These are phyloP conservation scores for Phytopythium sindhum DNA, from an alignment of 352 stramenopile genomes.

Conservation along the genomic window DNA sequence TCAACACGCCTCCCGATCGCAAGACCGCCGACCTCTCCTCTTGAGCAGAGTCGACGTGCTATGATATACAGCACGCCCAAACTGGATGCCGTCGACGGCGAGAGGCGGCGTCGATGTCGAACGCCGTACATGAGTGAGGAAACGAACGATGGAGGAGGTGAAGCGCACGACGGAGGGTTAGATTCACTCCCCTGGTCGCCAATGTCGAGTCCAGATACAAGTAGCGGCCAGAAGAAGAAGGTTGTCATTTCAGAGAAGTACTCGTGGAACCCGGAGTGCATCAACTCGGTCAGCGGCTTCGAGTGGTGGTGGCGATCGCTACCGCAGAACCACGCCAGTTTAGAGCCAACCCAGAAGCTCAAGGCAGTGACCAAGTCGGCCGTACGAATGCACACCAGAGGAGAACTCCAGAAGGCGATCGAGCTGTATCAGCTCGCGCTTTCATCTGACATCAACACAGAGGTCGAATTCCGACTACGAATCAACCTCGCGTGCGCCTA, in stretches of 20 bases:
- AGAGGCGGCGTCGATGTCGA: constrained; percentile 39
- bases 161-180: constrained; percentile 8
- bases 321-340: constrained; percentile 48
- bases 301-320: constrained; percentile 83
- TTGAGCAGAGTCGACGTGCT: constrained; percentile 41
- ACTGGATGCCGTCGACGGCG: constrained; percentile 43
- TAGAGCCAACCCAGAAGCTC: constrained; percentile 71
- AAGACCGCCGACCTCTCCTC: constrained; percentile 36
- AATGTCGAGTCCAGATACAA: constrained; percentile 25
- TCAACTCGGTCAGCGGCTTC: constrained; percentile 75
- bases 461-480: constrained; percentile 59
- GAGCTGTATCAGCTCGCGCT: constrained; percentile 71
- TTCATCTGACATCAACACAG: constrained; percentile 43
- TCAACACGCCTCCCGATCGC: constrained; percentile 39
- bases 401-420: constrained; percentile 55
- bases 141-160: constrained; percentile 8
- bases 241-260: constrained; percentile 52
- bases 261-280: constrained; percentile 68
- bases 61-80: constrained; percentile 67
- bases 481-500: constrained; percentile 70
- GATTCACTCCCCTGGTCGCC: constrained; percentile 30
- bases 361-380: constrained; percentile 80
- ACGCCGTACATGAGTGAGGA: constrained; percentile 43
- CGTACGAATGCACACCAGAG: constrained; percentile 57
- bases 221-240: constrained; percentile 28